Evolutionary conservation across 2,329 filamentous ascomycete species (phyloP).

Genomic region (Fusarium foetens): DNA sequence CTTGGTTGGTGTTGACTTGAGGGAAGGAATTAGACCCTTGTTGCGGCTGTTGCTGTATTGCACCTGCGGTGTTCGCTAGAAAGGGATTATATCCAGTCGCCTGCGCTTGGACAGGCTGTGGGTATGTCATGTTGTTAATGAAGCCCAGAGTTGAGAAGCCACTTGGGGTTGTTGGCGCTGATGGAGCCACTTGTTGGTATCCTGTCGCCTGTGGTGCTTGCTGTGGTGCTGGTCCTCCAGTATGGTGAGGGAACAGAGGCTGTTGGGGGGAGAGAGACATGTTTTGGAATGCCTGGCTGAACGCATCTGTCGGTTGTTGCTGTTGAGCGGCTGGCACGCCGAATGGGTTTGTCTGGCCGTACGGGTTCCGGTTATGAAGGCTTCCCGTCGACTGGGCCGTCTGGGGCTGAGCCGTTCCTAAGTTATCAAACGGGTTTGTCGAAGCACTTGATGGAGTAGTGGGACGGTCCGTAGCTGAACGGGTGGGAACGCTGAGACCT

Average conservation of each 20-base stretch:
- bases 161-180: constrained; percentile 54
- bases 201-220: constrained; percentile 51
- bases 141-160: constrained; percentile 54
- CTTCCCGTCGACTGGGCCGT: constrained; percentile 73
- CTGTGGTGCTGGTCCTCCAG: constrained; percentile 67
- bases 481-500: constrained; percentile 49
- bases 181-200: constrained; percentile 59
- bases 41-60: constrained; percentile 48
- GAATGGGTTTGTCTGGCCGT: constrained; percentile 74
- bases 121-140: constrained; percentile 57
- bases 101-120: constrained; percentile 52
- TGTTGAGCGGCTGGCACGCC: constrained; percentile 58
- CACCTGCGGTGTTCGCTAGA: constrained; percentile 53
- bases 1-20: constrained; percentile 53
- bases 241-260: constrained; percentile 79
- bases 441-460: constrained; percentile 59
- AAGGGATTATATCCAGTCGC: constrained; percentile 64
- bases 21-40: constrained; percentile 47
- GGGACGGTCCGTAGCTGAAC: constrained; percentile 47
- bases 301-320: constrained; percentile 44
- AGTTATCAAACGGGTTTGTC: constrained; percentile 75
- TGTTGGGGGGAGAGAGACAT: constrained; percentile 72
- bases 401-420: constrained; percentile 64
- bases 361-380: constrained; percentile 67
- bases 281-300: constrained; percentile 79